Evolutionary conservation across 371 early-diverging fungal genomes (phyloP).

Genomic region (Coemansia sp.): DNA sequence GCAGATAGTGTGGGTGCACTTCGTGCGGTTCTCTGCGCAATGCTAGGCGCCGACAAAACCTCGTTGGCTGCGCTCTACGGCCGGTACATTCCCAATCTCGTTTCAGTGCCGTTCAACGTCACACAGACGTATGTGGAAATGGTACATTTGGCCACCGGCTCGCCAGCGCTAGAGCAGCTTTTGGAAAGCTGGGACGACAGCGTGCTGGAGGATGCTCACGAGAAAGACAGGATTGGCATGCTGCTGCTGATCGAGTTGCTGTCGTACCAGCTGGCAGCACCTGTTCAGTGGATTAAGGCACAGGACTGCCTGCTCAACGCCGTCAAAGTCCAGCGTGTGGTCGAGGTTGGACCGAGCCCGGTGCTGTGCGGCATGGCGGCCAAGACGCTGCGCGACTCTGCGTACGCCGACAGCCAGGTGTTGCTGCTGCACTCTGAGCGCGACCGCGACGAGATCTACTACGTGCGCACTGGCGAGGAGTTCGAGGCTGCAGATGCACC

Average conservation of each 20-base stretch:
- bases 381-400: slow-evolving; percentile 58
- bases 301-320: slow-evolving; percentile 82
- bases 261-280: slow-evolving; percentile 89
- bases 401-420: slow-evolving; percentile 56
- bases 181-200: slow-evolving; percentile 76
- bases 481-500: slow-evolving; percentile 22
- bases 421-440: slow-evolving; percentile 15
- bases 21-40: slow-evolving; percentile 79
- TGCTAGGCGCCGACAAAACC: slow-evolving; percentile 72
- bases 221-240: background rate
- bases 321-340: slow-evolving; percentile 79
- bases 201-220: slow-evolving; percentile 12
- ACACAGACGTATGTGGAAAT: slow-evolving; percentile 75
- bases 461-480: slow-evolving; percentile 36
- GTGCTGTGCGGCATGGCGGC: slow-evolving; percentile 89
- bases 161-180: slow-evolving; percentile 68
- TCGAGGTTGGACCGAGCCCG: slow-evolving; percentile 89
- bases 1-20: slow-evolving; percentile 84
- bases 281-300: slow-evolving; percentile 96
- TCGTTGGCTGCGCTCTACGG: slow-evolving; percentile 72
- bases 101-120: slow-evolving; percentile 83
- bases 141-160: slow-evolving; percentile 72
- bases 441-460: slow-evolving; percentile 14
- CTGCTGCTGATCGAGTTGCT: slow-evolving; percentile 81
- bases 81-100: slow-evolving; percentile 94